A percentile compares a stretch with the other conserved stretches of the same genome.
Conservation (phyloP, 2,329 filamentous ascomycete genomes). For the Colletotrichum orbiculare region DNA sequence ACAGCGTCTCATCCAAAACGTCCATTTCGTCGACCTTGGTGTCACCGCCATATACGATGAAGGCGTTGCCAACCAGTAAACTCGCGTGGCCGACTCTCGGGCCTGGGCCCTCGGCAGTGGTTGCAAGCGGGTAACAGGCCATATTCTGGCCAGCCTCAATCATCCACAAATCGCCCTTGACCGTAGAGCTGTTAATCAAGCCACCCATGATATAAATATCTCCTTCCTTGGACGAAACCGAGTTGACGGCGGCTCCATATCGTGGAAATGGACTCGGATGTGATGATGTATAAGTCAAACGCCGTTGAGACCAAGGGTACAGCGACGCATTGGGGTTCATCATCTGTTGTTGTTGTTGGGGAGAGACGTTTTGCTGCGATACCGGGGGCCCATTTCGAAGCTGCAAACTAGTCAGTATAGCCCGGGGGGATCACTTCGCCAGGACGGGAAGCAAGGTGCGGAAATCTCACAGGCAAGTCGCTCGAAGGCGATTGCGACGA, state of each 20-base stretch:
- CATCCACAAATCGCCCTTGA: conserved; percentile 98
- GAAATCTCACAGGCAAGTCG: conserved; percentile 55
- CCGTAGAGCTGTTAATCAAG: conserved; percentile 91
- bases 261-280: conserved; percentile 91
- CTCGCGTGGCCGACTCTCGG: conserved; percentile 95
- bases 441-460: conserved; percentile 48
- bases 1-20: conserved; percentile 92
- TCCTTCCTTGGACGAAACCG: conserved; percentile 92
- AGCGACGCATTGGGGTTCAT: conserved; percentile 78
- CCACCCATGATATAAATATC: conserved; percentile 98
- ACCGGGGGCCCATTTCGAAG: conserved; percentile 64
- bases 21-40: conserved; percentile 97
- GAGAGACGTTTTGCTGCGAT: conserved; percentile 39
- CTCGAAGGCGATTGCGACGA: conserved; percentile 45
- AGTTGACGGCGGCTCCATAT: conserved; percentile 96
- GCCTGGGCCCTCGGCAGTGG: conserved; percentile 92
- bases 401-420: conserved; percentile 47
- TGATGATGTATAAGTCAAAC: conserved; percentile 84
- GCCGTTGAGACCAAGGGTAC: conserved; percentile 95
- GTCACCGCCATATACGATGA: conserved; percentile 98
- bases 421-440: conserved; percentile 43
- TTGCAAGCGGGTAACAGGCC: conserved; percentile 90
- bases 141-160: conserved; percentile 90
- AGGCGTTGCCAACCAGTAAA: conserved; percentile 95
- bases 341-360: conserved; percentile 34